Evolutionary conservation across 164 flowering plant species (phyloP).

Genomic region (Macadamia tetraphylla): DNA sequence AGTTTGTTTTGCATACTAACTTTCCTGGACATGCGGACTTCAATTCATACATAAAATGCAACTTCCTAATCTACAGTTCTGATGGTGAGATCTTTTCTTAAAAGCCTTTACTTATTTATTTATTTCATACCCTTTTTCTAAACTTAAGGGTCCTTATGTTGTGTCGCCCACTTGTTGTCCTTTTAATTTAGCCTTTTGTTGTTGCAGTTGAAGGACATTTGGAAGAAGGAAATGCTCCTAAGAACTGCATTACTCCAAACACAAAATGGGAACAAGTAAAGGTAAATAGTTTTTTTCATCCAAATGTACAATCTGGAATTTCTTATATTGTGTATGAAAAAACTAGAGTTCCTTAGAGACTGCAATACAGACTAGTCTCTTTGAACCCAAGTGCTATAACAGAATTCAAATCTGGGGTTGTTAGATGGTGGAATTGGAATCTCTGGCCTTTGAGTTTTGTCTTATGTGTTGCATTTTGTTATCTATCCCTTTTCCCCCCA

Average conservation of each 20-base stretch:
- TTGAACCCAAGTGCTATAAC: no score
- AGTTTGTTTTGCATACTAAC: slow-evolving; percentile 94
- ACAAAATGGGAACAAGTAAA: slow-evolving; percentile 98
- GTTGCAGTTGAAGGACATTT: slow-evolving; percentile 47
- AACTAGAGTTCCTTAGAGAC: no score
- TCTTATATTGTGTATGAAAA: no score
- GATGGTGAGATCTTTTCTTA: slow-evolving; percentile 32
- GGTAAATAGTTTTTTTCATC: slow-evolving; percentile 31
- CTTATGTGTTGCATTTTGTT: no score
- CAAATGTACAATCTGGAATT: background rate
- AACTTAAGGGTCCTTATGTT: background rate
- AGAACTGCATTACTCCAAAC: slow-evolving; percentile 69
- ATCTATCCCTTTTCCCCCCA: no score
- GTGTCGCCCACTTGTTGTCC: background rate
- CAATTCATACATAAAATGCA: slow-evolving; percentile 93
- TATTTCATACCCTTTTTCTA: background rate
- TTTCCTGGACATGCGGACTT: slow-evolving; percentile 98
- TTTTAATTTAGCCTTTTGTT: background rate
- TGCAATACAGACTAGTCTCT: no score
- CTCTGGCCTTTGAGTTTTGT: no score
- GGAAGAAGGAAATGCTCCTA: slow-evolving; percentile 42
- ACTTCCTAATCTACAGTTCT: slow-evolving; percentile 61
- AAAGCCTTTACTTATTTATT: background rate
- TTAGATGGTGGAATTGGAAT: no score
- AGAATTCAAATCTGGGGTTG: no score